Evolutionary conservation across 2,329 filamentous ascomycete genomes (phyloP).

Genomic region (Paracoccidioides lutzii): DNA sequence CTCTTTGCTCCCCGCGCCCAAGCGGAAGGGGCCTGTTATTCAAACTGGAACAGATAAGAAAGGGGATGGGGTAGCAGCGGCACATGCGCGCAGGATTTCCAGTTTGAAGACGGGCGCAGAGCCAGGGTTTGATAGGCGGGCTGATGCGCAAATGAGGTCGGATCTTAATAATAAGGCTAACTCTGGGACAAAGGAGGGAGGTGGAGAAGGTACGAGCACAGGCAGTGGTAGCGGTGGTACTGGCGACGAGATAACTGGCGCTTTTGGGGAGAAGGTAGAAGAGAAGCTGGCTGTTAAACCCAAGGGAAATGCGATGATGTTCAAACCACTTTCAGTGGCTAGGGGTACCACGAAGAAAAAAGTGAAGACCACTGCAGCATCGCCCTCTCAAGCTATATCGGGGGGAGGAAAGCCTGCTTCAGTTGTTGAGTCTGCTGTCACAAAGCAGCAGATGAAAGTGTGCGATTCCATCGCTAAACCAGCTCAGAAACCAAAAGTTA

Average conservation of each 20-base stretch:
- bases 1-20: conserved; percentile 73
- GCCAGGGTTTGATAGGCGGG: conserved; percentile 63
- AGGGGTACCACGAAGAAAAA: conserved; percentile 61
- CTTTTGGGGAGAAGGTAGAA: conserved; percentile 12
- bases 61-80: conserved; percentile 22
- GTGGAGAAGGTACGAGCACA: conserved; percentile 9
- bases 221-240: conserved; percentile 1
- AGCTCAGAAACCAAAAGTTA: conserved; percentile 31
- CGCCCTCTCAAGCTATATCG: conserved; percentile 12
- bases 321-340: conserved; percentile 75
- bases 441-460: conserved; percentile 5
- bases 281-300: conserved; percentile 35
- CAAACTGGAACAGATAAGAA: conserved; percentile 12
- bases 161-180: conserved; percentile 18
- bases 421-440: conserved; percentile 8
- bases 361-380: conserved; percentile 22
- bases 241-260: conserved; percentile 12
- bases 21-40: conserved; percentile 32
- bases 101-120: conserved; percentile 71
- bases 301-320: conserved; percentile 71
- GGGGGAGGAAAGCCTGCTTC: conserved; percentile 10
- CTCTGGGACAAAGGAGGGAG: conserved; percentile 25
- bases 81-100: conserved; percentile 44
- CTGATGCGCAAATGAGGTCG: conserved; percentile 29
- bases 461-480: conserved; percentile 10